Percentiles rank a stretch among this genome's conserved stretches.
phyloP scores from a whole-genome alignment of 2,329 filamentous ascomycete species.

The Capronia epimyces region DNA sequence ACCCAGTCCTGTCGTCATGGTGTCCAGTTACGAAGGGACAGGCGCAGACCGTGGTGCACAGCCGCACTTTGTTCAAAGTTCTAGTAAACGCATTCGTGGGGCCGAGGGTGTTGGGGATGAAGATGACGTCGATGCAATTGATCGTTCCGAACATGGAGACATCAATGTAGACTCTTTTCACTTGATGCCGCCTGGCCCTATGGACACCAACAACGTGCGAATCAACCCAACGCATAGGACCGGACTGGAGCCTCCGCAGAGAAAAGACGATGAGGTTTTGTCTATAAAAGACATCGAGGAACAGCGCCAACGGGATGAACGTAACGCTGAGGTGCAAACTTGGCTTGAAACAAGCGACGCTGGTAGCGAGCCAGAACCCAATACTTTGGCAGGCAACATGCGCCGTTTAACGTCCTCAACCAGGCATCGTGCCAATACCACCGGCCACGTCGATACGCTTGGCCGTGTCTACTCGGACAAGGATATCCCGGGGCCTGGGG shows the following conservation, averaged over 20 bases:
- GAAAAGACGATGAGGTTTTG: constrained; percentile 42
- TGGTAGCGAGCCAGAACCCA: constrained; percentile 38
- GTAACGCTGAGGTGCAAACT: constrained; percentile 49
- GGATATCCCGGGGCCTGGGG: constrained; percentile 48
- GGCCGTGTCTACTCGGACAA: constrained; percentile 35
- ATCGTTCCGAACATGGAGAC: background rate
- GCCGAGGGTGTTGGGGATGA: constrained; percentile 19
- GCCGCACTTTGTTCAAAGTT: constrained; percentile 25
- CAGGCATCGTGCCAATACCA: constrained; percentile 31
- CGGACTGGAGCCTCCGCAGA: constrained; percentile 44
- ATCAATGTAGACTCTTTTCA: constrained; percentile 14
- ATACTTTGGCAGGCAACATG: constrained; percentile 13
- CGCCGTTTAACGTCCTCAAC: constrained; percentile 12
- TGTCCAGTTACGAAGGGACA: constrained; percentile 33
- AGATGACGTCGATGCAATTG: constrained; percentile 14
- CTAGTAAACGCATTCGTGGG: constrained; percentile 31
- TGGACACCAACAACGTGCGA: constrained; percentile 5
- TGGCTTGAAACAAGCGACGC: constrained; percentile 50
- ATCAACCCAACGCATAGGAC: constrained; percentile 30
- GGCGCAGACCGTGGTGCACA: background rate
- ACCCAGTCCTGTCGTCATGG: constrained; percentile 42
- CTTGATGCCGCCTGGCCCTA: constrained; percentile 21
- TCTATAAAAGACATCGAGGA: constrained; percentile 49
- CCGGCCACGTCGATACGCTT: constrained; percentile 35
- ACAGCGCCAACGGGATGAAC: constrained; percentile 45